Evolutionary conservation across 2,329 filamentous ascomycete species (phyloP).

Genomic region (Colletotrichum sp.): DNA sequence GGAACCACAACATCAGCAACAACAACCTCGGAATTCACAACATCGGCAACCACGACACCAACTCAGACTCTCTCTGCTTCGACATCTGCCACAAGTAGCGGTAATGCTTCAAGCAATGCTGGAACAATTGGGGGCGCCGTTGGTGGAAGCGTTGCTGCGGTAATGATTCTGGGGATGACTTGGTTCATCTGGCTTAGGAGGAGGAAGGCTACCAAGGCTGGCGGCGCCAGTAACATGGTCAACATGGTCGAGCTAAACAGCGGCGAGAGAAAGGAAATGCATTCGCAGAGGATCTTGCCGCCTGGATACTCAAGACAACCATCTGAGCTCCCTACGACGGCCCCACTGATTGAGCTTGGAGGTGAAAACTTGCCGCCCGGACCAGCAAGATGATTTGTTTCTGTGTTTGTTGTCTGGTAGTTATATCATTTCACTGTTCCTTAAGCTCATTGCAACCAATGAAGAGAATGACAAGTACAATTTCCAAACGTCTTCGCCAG

Average conservation of each 20-base stretch:
- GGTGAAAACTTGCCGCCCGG: neutral
- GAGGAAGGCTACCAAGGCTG: neutral
- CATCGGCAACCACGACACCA: neutral
- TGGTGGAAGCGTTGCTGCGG: neutral
- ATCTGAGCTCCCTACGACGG: neutral
- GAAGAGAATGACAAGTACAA: no score
- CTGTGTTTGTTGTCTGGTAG: no score
- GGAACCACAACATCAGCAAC: neutral
- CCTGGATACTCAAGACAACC: neutral
- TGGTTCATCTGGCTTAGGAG: neutral
- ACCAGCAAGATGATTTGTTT: neutral
- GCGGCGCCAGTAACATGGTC: neutral
- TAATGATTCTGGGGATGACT: neutral
- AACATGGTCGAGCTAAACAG: neutral
- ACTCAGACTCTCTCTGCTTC: neutral
- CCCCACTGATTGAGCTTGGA: neutral
- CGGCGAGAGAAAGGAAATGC: neutral
- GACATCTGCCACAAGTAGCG: no score
- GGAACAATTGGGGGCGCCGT: neutral
- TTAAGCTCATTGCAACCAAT: no score
- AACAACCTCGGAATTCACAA: neutral
- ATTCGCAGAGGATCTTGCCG: neutral
- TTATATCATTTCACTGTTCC: no score
- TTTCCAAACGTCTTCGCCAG: no score
- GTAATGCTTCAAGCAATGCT: neutral